Evolutionary conservation across 2,329 filamentous ascomycete genomes (phyloP), one percentile per base, ranked within the genome.

Genomic region (Setomelanomma holmii): DNA sequence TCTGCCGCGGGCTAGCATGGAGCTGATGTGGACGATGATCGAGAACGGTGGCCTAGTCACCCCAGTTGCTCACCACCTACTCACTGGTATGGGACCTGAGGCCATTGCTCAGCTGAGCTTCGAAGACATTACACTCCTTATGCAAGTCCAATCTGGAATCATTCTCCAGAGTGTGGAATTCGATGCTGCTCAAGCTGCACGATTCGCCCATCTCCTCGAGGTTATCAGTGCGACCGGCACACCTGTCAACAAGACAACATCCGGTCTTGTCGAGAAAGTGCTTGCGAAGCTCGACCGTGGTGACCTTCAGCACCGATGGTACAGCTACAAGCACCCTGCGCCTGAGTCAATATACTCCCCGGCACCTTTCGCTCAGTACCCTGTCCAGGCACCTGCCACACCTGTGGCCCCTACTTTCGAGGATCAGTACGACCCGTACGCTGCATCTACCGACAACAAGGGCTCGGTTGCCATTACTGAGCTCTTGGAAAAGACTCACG

Each of bases 381-480:
- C 79, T 49, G 61, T 64, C 44, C 68, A 65, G 49, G 82, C 84
- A 1, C 75, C 76, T 16, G 69, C 76, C 24, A 81, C 84, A 10
- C 78, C 82, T 2, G 82, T 82, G 5, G 80, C 83, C 5, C 82
- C 86, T 4, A 83, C 84, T 47, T 87, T 86, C 51, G 89, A 96
- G 66, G 93, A 97, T 60, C 87, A 86, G 6, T 96, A 89, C 67
- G 95, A 99, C 69, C 95, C 95, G 1, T 96, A 98, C 70, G 90
- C 89, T 12, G 86, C 90, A 67, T 92, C 85, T 60, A 96, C 91
- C 27, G 95, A 99, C 74, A 93, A 95, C 80, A 93, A 93, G 76
- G 93, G 91, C 35, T 98, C 95, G 11, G 89, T 92, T 14, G 82
- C 91, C 52, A 97, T 98, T 68, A 90, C 91, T 0, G 93, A 97